These are phyloP conservation scores for Basipetospora sp. DNA, from an alignment of 2,329 filamentous ascomycete species.

Conservation along the genomic window DNA sequence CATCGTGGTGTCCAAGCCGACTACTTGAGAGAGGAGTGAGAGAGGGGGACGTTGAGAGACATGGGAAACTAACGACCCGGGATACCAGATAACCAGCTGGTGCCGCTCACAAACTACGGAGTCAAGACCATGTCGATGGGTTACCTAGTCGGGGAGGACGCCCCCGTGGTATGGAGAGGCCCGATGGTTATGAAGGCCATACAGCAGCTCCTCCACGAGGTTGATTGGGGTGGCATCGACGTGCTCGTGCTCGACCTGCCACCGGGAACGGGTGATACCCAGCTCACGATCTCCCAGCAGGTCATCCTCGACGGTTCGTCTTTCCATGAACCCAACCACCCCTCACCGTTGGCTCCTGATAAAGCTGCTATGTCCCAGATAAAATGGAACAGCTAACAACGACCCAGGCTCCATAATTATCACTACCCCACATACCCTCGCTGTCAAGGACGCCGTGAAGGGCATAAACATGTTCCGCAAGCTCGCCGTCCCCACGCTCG, in stretches of 20 bases:
- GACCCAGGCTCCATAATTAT: constrained; percentile 61
- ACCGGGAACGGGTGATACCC: constrained; percentile 87
- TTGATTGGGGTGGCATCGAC: constrained; percentile 84
- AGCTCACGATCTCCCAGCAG: constrained; percentile 93
- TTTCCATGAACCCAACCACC: no score
- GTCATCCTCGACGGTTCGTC: constrained; percentile 63
- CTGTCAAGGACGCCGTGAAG: constrained; percentile 79
- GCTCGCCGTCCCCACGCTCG: constrained; percentile 65
- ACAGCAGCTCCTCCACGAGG: constrained; percentile 86
- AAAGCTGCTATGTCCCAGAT: no score
- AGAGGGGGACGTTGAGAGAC: no score
- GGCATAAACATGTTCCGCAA: constrained; percentile 88
- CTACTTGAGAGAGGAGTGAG: background rate
- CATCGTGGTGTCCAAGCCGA: constrained; percentile 10
- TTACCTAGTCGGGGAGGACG: constrained; percentile 65
- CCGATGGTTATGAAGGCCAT: constrained; percentile 97
- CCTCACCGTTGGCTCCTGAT: no score
- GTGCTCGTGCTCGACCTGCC: constrained; percentile 81
- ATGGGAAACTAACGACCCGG: background rate
- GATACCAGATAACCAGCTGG: constrained; percentile 54
- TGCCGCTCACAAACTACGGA: constrained; percentile 86
- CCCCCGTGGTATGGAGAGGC: constrained; percentile 85
- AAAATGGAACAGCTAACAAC: constrained; percentile 1
- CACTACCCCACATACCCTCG: constrained; percentile 84
- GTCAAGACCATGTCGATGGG: constrained; percentile 99